Base-by-base conservation (phyloP, 2,329 filamentous ascomycete species). In the Salinomyces thailandicus region DNA sequence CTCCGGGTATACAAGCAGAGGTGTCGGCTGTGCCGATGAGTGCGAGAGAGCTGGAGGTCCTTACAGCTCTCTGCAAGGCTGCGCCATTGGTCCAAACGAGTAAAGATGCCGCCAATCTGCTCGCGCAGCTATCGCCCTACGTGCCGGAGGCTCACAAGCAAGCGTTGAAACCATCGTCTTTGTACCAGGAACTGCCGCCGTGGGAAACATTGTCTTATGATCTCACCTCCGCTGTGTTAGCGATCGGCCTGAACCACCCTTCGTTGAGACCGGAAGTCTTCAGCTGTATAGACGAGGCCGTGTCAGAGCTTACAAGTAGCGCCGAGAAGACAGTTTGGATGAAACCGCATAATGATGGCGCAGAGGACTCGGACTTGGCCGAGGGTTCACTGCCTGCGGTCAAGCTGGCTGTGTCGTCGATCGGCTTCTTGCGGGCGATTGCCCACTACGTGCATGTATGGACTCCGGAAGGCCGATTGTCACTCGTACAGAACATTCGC, bases 1-100 rank as follows among this genome's bases (percentile, higher is more conserved):
- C 35, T 8, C 31, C 27, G n/a, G 33, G 34, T 19, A 42, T 43
- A 26, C 19, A 32, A 2, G 14, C 7, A 13, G 13, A n/a, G 34
- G 42, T 43, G 14, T 49, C 54, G 5, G 48, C 49, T 15, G 50
- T 61, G 8, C 59, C 58, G 2, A 68, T 66, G 58, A 60, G 79
- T 36, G 77, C 87, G 36, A 79, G 84, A 52, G 93, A 98, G 67
- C 80, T 94, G 49, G 89, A 98, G 60, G 83, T 93, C 36, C 72
- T 98, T 17, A 66, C 96, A 17, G 85, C 91, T 29, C 71, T 98
- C 17, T 96, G 89, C 68, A 89, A 87, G 63, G 85, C 89, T 36
- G 85, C 87, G 3, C 81, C 85, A 3, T 72, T 77, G 16, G 71
- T 96, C 17, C 71, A 78, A 35, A 78, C 76, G 31, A 61, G 67